These are phyloP conservation scores for Bruguiera sexangula DNA, from an alignment of 345 rosid genomes.

Conservation along the genomic window DNA sequence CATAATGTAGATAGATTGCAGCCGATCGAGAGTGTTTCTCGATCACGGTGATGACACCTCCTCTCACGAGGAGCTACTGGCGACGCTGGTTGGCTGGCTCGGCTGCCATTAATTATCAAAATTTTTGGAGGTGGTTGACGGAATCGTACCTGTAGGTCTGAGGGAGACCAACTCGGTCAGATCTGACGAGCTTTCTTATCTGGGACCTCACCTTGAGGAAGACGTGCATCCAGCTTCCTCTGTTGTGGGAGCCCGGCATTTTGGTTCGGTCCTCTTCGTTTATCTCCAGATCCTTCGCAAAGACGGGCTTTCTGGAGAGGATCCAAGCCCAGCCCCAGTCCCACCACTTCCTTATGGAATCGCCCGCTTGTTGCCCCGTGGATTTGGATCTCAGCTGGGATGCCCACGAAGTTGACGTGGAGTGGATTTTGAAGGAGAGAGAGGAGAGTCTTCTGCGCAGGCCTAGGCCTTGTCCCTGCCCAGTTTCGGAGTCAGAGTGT, in stretches of 20 bases:
- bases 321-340: constrained; percentile 87
- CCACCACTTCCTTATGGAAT: constrained; percentile 77
- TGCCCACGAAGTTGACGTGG: constrained; percentile 43
- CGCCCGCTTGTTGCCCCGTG: constrained; percentile 53
- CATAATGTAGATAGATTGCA: too few relatives aligned
- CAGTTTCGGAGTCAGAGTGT: constrained; percentile 14
- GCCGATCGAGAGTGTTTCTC: too few relatives aligned
- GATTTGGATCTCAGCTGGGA: constrained; percentile 56
- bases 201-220: constrained; percentile 63
- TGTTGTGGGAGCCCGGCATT: constrained; percentile 51
- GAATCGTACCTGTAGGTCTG: constrained; percentile 56
- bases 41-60: too few relatives aligned
- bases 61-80: too few relatives aligned
- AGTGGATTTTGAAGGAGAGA: constrained; percentile 53
- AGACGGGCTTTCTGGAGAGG: constrained; percentile 60
- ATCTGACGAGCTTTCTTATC: constrained; percentile 48
- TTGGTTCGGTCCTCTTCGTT: constrained; percentile 62
- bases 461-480: too few relatives aligned
- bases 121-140: constrained; percentile 42
- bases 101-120: constrained; percentile 20
- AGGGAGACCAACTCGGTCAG: constrained; percentile 57
- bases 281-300: constrained; percentile 80
- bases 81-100: not conserved
- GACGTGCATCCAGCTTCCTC: constrained; percentile 84
- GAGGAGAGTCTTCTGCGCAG: constrained; percentile 76